These are phyloP conservation scores for Claviceps cyperi DNA, from an alignment of 2,329 filamentous ascomycete species.

Conservation along the genomic window DNA sequence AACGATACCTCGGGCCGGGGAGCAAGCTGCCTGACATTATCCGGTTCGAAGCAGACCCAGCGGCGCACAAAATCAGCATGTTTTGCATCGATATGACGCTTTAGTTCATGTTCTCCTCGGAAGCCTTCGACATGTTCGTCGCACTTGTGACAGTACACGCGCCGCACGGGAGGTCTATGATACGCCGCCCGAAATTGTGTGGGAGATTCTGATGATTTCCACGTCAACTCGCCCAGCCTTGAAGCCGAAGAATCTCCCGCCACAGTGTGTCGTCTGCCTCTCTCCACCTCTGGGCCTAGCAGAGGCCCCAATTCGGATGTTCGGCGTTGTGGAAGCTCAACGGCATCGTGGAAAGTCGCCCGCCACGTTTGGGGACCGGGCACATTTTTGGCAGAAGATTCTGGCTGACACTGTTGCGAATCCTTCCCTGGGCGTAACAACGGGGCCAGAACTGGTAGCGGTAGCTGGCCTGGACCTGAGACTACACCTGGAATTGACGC, in stretches of 20 bases:
- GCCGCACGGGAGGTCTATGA: slow-evolving; percentile 45
- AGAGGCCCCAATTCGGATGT: slow-evolving; percentile 4
- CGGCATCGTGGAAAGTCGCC: slow-evolving; percentile 8
- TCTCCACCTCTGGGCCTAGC: slow-evolving; percentile 7
- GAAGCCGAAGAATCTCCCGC: slow-evolving; percentile 29
- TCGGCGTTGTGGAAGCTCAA: slow-evolving; percentile 2
- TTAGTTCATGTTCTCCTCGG: slow-evolving; percentile 75
- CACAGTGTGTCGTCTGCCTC: slow-evolving; percentile 28
- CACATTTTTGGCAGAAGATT: neutral
- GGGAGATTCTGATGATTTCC: slow-evolving; percentile 28
- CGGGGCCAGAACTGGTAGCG: slow-evolving; percentile 1
- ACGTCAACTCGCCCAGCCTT: slow-evolving; percentile 22
- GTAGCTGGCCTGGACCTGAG: neutral
- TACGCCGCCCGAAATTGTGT: slow-evolving; percentile 26
- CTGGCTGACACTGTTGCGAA: slow-evolving; percentile 5
- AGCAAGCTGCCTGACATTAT: slow-evolving; percentile 18
- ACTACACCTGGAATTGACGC: neutral
- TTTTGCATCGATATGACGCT: slow-evolving; percentile 49
- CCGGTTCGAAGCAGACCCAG: slow-evolving; percentile 42
- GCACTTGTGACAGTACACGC: slow-evolving; percentile 66
- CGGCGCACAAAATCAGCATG: slow-evolving; percentile 39
- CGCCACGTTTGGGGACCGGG: slow-evolving; percentile 6
- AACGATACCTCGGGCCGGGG: slow-evolving; percentile 37
- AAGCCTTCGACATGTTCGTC: slow-evolving; percentile 75
- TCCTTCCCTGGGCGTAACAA: slow-evolving; percentile 1